Evolutionary conservation across 2,329 filamentous ascomycete genomes (phyloP), one percentile per base, ranked within the genome.

Genomic region (Xylariaceae sp.): DNA sequence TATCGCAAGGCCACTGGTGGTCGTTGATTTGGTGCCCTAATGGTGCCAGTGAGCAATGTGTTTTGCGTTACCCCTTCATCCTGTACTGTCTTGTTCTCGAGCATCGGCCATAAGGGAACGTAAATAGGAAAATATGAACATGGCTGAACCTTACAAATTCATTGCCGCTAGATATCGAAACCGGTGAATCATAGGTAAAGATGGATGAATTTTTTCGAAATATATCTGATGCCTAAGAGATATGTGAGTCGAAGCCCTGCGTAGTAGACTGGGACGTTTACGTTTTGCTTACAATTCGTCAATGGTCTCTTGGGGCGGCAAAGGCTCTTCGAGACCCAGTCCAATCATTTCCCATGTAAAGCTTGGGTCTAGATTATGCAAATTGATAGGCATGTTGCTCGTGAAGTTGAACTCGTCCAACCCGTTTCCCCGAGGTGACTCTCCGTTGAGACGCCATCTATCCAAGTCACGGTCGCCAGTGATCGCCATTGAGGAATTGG

Each of bases 1-100:
- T 99, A 99, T 62, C 94, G 85, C 47, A 99, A 74, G 60, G 88
- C 90, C 29, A 96, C 84, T 0, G 92, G 90, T 1, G 94, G 92
- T 22, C 92, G 84, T 74, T 91, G 86, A 58, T 85, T 85, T 16
- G 90, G 90, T n/a, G 89, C 83, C 49, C 82, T 85, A 56, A 26
- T 34, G 47, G 29, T 21, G 13, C 47, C 29, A 41, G 50, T 61
- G 45, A 59, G 56, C 47, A 30, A 47, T 12, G 19, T 51, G 37
- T 22, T 34, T 45, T 41, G 12, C 21, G 5, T 43, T 21, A n/a
- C 41, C 19, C 15, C 12, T 43, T 43, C 1, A 29, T 43, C 16
- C 13, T 42, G n/a, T 22, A 21, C 7, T 3, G 21, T 43, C 21
- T 43, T 7, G n/a, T 29, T 30, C 13, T 30, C 16, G 16, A 29